Evolutionary conservation across 805 yeast genomes (phyloP), one percentile per base, ranked within the genome.

Genomic region (Deakozyma indianensis): DNA sequence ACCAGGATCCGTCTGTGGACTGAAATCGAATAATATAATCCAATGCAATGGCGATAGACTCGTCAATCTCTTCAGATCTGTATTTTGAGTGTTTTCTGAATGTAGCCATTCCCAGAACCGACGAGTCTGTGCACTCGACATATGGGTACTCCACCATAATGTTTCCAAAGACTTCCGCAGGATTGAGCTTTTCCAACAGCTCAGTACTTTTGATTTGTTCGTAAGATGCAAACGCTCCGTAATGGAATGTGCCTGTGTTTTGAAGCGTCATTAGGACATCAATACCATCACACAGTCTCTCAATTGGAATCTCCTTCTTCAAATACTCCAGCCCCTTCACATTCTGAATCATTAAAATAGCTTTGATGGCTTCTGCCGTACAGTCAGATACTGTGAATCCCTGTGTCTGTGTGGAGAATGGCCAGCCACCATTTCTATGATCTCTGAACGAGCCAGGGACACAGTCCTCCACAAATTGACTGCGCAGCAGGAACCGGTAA

Each of bases 81-180:
- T 92, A 87, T 43, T 73, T 68, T 56, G 74, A 78, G 56, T 76
- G 67, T 48, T 77, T 71, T 41, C 78, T 68, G 65, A 87, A 92
- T 59, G 81, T 83, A 0, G 83, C 78, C 48, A 92, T 67, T 0
- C 98, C 98, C 28, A 92, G 65, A 3, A 92, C 94, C 0, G 90
- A 78, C 0, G 97, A 88, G 63, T 94, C 98, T 0, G 97, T 87
- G 61, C 99, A 92, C 62, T 92, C 99, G 20, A 94, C 96, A 58
- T 92, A 92, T 0, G 98, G 97, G 60, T 85, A 92, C 62, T 92
- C 99, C 22, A 92, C 94, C 99, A 92, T 92, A 48, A 92, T 92
- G 54, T 92, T 88, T 47, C 95, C 95, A 64, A 92, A 92, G 0
- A 92, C 98, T 60, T 92, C 98, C 1, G 98, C 99, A 0, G 98